These are phyloP conservation scores for Cicer arietinum DNA, from an alignment of 306 rosid genomes.

Conservation along the genomic window DNA sequence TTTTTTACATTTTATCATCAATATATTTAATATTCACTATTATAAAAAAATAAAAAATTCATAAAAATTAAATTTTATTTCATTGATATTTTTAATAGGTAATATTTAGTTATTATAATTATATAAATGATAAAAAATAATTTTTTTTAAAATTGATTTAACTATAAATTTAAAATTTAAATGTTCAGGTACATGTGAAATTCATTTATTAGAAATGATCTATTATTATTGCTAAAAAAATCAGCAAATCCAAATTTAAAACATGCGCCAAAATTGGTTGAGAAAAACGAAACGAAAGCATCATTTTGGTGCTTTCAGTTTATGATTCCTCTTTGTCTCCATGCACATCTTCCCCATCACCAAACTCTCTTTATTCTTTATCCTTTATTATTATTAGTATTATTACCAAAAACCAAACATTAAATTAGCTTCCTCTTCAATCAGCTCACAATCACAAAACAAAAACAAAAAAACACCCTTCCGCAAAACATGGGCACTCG, in stretches of 20 bases:
- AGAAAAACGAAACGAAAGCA: constrained; percentile 35
- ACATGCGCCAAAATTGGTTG: constrained; percentile 20
- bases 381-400: not conserved
- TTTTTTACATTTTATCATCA: too few species aligned
- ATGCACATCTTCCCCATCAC: constrained; percentile 13
- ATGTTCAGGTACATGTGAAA: too few species aligned
- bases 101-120: too few species aligned
- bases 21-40: too few species aligned
- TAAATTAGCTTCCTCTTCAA: constrained; percentile 8
- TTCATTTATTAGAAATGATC: too few species aligned
- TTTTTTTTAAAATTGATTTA: too few species aligned
- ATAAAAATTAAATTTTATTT: too few species aligned
- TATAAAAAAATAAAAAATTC: too few species aligned
- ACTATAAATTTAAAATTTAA: too few species aligned
- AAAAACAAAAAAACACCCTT: not conserved
- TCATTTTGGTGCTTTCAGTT: constrained; percentile 30
- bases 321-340: constrained; percentile 54
- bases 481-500: constrained; percentile 52
- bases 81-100: too few species aligned
- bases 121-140: too few species aligned
- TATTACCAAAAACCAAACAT: not conserved
- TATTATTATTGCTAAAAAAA: too few species aligned
- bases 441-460: not conserved
- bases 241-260: constrained; percentile 2
- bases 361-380: constrained; percentile 10